These are phyloP conservation scores for Fusarium annulatum DNA, from an alignment of 2,329 filamentous ascomycete species.

Conservation along the genomic window DNA sequence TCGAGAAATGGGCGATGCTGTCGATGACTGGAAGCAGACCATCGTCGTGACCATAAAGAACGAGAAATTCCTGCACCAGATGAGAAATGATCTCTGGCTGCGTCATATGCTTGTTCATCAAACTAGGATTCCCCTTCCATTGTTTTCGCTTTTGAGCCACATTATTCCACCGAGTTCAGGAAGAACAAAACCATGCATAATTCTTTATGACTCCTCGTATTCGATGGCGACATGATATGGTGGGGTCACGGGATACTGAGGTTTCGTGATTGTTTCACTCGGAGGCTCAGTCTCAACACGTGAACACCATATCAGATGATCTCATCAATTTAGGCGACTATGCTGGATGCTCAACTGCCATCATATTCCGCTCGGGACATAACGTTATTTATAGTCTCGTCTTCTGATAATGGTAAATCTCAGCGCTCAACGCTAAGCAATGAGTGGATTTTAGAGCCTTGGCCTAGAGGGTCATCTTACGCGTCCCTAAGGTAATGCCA, in stretches of 20 bases:
- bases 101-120: too few species aligned
- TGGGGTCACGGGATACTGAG: background rate
- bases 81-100: too few species aligned
- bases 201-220: background rate
- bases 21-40: background rate
- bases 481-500: conserved; percentile 25
- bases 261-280: background rate
- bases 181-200: background rate
- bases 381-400: background rate
- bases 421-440: background rate
- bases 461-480: background rate
- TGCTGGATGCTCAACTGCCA: too few species aligned
- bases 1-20: background rate
- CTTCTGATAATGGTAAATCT: background rate
- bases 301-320: background rate
- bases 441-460: background rate
- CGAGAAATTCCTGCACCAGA: background rate
- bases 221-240: background rate
- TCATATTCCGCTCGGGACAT: background rate
- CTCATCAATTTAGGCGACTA: background rate
- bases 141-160: background rate
- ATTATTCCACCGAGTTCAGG: background rate
- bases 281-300: background rate
- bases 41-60: background rate
- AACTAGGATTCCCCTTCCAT: background rate